phyloP scores from a whole-genome alignment of 2,329 filamentous ascomycete species.

The Alternaria ventricosa region DNA sequence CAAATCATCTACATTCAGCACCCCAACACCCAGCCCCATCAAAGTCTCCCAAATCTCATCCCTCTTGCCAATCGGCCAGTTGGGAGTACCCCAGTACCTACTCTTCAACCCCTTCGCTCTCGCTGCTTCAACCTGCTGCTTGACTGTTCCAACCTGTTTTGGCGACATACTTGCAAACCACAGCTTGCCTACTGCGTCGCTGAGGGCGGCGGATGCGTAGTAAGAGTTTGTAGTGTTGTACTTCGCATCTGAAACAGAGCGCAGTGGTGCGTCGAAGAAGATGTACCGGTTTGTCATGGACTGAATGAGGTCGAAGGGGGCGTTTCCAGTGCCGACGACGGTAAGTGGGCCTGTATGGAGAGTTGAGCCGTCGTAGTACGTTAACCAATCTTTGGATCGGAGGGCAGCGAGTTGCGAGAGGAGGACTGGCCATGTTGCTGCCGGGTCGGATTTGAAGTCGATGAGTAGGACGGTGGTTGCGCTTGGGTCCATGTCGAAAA shows the following conservation, averaged over 20 bases:
- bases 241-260: conserved; percentile 28
- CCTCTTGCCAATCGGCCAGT: conserved; percentile 27
- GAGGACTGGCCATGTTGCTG: conserved; percentile 61
- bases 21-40: conserved; percentile 17
- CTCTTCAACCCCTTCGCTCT: conserved; percentile 25
- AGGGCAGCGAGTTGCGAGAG: conserved; percentile 65
- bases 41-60: conserved; percentile 29
- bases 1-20: conserved; percentile 33
- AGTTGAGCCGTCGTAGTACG: conserved; percentile 56
- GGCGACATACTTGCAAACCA: conserved; percentile 18
- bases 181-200: conserved; percentile 25
- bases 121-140: conserved; percentile 11
- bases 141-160: conserved; percentile 9
- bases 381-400: conserved; percentile 61
- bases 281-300: conserved; percentile 62
- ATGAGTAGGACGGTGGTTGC: conserved; percentile 66
- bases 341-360: conserved; percentile 66
- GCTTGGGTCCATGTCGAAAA: conserved; percentile 54
- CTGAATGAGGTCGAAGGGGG: conserved; percentile 63
- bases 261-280: conserved; percentile 72
- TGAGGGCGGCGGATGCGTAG: conserved; percentile 33
- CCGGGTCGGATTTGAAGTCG: conserved; percentile 69
- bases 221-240: conserved; percentile 37
- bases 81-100: conserved; percentile 33
- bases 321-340: conserved; percentile 71